Evolutionary conservation across 2,329 filamentous ascomycete species (phyloP).

Genomic region (Purpureocillium takamizusanense): DNA sequence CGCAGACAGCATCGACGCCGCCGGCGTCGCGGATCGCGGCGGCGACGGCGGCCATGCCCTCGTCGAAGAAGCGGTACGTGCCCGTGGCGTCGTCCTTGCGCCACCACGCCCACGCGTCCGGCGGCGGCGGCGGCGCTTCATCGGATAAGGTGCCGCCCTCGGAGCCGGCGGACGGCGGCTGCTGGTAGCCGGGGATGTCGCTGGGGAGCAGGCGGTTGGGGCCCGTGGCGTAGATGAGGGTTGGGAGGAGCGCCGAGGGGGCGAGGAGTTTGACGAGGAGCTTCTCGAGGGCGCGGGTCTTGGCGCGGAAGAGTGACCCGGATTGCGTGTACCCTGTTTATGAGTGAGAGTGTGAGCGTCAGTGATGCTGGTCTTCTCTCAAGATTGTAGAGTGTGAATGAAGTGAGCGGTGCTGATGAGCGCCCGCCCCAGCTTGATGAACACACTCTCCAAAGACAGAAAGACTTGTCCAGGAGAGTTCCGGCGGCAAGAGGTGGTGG

Average conservation of each 20-base stretch:
- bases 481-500: background rate
- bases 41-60: constrained; percentile 57
- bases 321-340: constrained; percentile 77
- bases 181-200: constrained; percentile 62
- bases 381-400: background rate
- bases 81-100: constrained; percentile 56
- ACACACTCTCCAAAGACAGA: no score
- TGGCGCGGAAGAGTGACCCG: constrained; percentile 73
- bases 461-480: background rate
- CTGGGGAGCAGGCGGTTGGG: constrained; percentile 52
- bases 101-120: constrained; percentile 77
- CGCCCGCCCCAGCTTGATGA: no score
- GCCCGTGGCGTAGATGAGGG: constrained; percentile 59
- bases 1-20: constrained; percentile 68
- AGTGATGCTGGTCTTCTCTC: background rate
- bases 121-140: constrained; percentile 15
- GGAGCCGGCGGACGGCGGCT: constrained; percentile 26
- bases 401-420: background rate
- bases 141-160: constrained; percentile 32
- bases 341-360: background rate
- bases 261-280: constrained; percentile 64
- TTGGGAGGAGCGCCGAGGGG: constrained; percentile 42
- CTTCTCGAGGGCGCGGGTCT: constrained; percentile 82
- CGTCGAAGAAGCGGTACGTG: constrained; percentile 60
- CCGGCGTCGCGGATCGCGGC: constrained; percentile 51